Evolutionary conservation across 2,329 filamentous ascomycete species (phyloP), one percentile per base, ranked within the genome.

Genomic region (Ophiosphaerella herpotricha): DNA sequence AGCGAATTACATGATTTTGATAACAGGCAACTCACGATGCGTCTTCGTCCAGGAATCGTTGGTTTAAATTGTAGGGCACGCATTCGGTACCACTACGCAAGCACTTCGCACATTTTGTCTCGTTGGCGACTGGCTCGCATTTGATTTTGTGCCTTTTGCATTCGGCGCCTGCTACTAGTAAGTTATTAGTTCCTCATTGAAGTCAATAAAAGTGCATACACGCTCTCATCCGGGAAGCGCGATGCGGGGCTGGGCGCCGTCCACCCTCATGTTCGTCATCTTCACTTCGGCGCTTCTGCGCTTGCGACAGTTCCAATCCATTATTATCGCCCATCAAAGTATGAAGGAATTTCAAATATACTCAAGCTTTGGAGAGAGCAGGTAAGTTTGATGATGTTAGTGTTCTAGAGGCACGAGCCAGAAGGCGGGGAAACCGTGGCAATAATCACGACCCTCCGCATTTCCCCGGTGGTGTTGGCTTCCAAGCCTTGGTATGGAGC

Each of bases 11-110:
- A 36, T 41, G 49, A 37, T 13, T 4, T 11, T 5, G 9, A 29
- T 13, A 43, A 18, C 14, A 39, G 6, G 40, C 2, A 4, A 64
- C 61, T 57, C 52, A 71, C 67, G 63, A 50, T 14, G 61, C 61
- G 46, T 71, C 68, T 53, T 70, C 68, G 23, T 70, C 66, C 29
- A 66, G 49, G 34, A 71, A 59, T 26, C 60, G 64, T 43, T 72
- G 67, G 40, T 67, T 63, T 40, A 67, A 57, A 45, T 71, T 72
- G 57, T 85, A 85, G 43, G 97, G 82, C 34, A 91, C 86, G 74
- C 94, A 99, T 72, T 94, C 95, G 54, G 89, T 90, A 75, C 92
- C 62, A 38, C 65, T 62, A 38, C 68, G 63, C 43, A 70, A 51
- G 47, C 67, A 72, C 50, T 70, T 70, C 11, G 64, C 64, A 46